Conservation (phyloP, 306 rosid genomes). For the Sphenostylis stenocarpa region DNA sequence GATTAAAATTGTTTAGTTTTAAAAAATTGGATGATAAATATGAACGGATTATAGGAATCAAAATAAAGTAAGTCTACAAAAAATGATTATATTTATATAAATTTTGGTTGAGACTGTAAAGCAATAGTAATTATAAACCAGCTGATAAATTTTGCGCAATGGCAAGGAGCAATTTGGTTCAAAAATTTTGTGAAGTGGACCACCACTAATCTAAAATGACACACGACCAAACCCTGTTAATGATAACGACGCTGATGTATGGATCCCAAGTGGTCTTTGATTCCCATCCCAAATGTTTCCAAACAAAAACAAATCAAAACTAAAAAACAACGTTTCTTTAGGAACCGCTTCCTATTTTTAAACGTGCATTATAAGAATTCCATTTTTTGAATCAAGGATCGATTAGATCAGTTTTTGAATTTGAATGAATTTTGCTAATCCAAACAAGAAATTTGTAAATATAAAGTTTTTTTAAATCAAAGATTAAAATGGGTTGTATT, state of each 20-base stretch:
- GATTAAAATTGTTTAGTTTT: no score
- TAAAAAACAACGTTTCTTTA: background rate
- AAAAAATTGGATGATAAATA: no score
- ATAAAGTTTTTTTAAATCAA: no score
- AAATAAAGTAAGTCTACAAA: no score
- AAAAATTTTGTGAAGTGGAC: constrained; percentile 27
- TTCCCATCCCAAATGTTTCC: background rate
- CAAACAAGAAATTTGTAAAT: no score
- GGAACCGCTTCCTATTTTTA: background rate
- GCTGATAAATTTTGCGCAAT: no score
- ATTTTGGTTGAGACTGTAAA: no score
- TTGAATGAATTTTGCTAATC: background rate
- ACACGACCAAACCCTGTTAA: constrained; percentile 3
- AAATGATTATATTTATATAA: no score
- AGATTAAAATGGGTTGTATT: no score
- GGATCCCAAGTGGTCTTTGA: constrained; percentile 6
- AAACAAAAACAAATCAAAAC: background rate
- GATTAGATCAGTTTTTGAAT: background rate
- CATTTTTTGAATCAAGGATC: background rate
- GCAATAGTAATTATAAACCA: no score
- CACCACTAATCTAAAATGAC: constrained; percentile 33
- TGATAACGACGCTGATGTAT: constrained; percentile 10
- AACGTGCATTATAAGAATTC: background rate
- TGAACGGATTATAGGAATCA: no score
- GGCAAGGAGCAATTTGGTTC: no score